A percentile compares a stretch with the other conserved stretches of the same genome.
Evolutionary conservation across 176 grass and related monocot species (phyloP).

Genomic region (Sorghum bicolor): Sorghum_bicolor_NCBIv3 NC_012875.2:60280501-60281000

Average conservation of each 20-base stretch:
- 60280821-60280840: constrained; percentile 89
- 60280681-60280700: constrained; percentile 97
- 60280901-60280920: constrained; percentile 88
- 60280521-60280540: constrained; percentile 50
- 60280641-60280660: constrained; percentile 66
- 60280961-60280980: not conserved
- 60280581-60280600: constrained; percentile 87
- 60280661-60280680: constrained; percentile 83
- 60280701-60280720: constrained; percentile 26
- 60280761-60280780: constrained; percentile 68
- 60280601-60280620: constrained; percentile 88
- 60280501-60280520: not conserved
- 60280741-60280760: constrained; percentile 11
- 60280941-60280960: not conserved
- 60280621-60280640: constrained; percentile 90
- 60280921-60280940: constrained; percentile 29
- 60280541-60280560: constrained; percentile 87
- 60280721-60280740: not conserved
- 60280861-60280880: constrained; percentile 89
- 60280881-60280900: constrained; percentile 83
- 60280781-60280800: constrained; percentile 96
- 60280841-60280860: constrained; percentile 84
- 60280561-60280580: constrained; percentile 92
- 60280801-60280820: constrained; percentile 80
- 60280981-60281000: constrained; percentile 50